These are phyloP conservation scores for Tripidium arundinaceum DNA, from an alignment of 202 grass and related monocot genomes.

Conservation along the genomic window DNA sequence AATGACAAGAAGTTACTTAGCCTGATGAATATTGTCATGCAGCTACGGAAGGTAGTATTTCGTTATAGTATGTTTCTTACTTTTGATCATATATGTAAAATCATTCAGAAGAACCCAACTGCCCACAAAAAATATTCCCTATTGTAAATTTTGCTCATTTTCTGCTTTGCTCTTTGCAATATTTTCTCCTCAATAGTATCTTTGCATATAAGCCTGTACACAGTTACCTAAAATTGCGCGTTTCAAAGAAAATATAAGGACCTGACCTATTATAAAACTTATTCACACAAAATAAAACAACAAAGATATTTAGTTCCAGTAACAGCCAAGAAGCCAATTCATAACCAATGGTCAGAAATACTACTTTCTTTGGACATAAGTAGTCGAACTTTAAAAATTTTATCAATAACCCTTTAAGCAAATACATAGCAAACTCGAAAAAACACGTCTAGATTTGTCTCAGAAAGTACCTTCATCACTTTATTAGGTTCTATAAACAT, in stretches of 20 bases:
- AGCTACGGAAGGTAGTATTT: conserved; percentile 87
- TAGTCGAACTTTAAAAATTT: not conserved
- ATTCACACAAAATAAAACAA: not conserved
- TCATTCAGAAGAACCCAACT: not conserved
- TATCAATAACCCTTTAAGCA: not conserved
- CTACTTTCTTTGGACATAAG: no score
- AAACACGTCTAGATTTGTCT: not conserved
- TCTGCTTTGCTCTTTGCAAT: conserved; percentile 92
- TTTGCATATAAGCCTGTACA: conserved; percentile 99
- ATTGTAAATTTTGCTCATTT: conserved; percentile 33
- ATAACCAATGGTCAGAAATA: not conserved
- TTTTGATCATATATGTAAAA: conserved; percentile 9
- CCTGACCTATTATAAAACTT: conserved; percentile 7
- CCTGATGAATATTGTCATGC: conserved; percentile 99
- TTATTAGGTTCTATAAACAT: no score
- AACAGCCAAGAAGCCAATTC: not conserved
- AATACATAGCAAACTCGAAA: not conserved
- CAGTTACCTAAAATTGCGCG: conserved; percentile 66
- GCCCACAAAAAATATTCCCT: not conserved
- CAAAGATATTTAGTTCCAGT: not conserved
- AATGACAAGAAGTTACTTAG: conserved; percentile 97
- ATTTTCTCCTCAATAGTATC: conserved; percentile 99
- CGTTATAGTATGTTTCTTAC: not conserved
- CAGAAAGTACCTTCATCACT: no score
- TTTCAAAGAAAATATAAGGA: conserved; percentile 40